Conservation (phyloP, 441 rosid species). For the Jatropha multifida region DNA sequence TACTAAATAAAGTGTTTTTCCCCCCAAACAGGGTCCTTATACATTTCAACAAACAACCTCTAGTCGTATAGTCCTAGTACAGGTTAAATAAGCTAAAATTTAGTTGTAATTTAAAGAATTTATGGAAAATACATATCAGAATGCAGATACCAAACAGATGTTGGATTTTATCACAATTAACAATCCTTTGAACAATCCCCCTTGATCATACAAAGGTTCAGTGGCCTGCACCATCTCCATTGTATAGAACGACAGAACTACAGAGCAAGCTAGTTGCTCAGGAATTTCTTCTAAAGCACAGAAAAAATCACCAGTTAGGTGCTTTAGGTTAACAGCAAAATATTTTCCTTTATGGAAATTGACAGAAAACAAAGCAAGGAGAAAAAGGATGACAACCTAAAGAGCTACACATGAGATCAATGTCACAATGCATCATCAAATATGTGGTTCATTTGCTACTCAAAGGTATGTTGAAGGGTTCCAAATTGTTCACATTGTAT, state of each 20-base stretch:
- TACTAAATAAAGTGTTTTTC: neutral
- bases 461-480: neutral
- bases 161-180: neutral
- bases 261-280: neutral
- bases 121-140: neutral
- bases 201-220: neutral
- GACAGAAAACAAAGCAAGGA: too few relatives aligned
- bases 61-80: neutral
- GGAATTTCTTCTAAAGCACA: neutral
- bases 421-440: too few relatives aligned
- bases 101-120: neutral
- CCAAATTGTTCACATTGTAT: neutral
- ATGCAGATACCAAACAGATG: neutral
- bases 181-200: neutral
- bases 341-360: too few relatives aligned
- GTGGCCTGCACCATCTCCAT: neutral
- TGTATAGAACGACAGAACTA: neutral
- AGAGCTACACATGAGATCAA: too few relatives aligned
- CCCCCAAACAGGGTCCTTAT: neutral
- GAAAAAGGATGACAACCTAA: too few relatives aligned
- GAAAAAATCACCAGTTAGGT: neutral
- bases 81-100: neutral
- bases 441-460: neutral
- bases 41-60: neutral
- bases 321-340: too few relatives aligned